Evolutionary conservation across 225 moss, liverwort and hornwort genomes (phyloP), one percentile per base, ranked within the genome.

Genomic region (Pleurozium schreberi): DNA sequence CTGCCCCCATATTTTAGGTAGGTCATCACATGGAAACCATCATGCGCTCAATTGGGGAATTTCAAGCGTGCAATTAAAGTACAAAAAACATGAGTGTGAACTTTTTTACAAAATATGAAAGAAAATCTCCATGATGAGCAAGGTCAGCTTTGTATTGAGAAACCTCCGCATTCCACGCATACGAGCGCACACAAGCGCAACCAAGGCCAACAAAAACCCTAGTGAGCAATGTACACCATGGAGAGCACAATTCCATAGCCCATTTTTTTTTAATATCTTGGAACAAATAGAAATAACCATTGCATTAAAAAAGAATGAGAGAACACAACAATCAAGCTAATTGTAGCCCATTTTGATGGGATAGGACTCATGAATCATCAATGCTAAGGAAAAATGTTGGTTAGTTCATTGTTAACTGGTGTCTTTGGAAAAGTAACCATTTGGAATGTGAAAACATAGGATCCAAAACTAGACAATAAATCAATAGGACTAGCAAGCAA

Each of bases 331-430:
- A n/a, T n/a, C n/a, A n/a, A n/a, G n/a, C n/a, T n/a, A n/a, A n/a
- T n/a, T n/a, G n/a, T 13, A 36, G n/a, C 16, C 43, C 16, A 70
- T 26, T 42, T 70, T 42, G 8, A 70, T 70, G 13, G n/a, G 8
- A 1, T 8, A 22, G 0, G 13, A 69, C 14, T 40, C 8, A 12
- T n/a, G n/a, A n/a, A n/a, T 0, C 4, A 42, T 3, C 8, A 69
- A 14, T 40, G 8, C 40, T 5, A 2, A 4, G 14, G 26, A 43
- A 43, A 15, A 42, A 0, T 14, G 2, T 1, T 0, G 0, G 6
- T 67, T 68, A 14, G 40, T 40, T 40, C 5, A 40, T 40, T 69
- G 8, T 25, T 40, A 40, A 42, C 0, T 8, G 3, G 13, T 69
- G 25, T 6, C 40, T 69, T 42, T 14, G 8, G 14, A 3, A 25